These are phyloP conservation scores for Diaporthe velutina DNA, from an alignment of 2,329 filamentous ascomycete species.

Conservation along the genomic window DNA sequence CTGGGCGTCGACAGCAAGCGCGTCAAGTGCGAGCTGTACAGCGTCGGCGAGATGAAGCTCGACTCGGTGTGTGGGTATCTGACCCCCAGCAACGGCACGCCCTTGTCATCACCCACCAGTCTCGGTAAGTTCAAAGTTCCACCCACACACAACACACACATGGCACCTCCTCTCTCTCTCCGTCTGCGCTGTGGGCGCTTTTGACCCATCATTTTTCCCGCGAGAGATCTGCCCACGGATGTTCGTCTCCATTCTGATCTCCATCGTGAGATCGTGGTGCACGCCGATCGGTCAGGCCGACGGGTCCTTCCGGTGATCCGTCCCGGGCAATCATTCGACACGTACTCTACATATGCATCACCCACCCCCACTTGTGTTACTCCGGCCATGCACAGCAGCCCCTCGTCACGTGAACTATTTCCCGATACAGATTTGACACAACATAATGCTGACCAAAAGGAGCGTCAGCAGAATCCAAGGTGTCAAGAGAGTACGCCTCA, in stretches of 20 bases:
- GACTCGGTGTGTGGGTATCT: constrained; percentile 33
- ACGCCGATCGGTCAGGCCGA: constrained; percentile 1
- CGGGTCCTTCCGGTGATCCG: constrained; percentile 13
- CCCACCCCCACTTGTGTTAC: constrained; percentile 17
- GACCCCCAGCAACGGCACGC: constrained; percentile 29
- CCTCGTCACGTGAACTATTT: constrained; percentile 2
- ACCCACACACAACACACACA: not conserved
- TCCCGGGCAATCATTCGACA: not conserved
- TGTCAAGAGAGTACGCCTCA: constrained; percentile 29
- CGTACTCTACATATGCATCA: not conserved
- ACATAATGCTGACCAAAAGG: not conserved
- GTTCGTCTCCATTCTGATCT: constrained; percentile 3
- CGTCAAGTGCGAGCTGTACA: constrained; percentile 56
- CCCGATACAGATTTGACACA: not conserved
- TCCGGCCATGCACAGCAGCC: not conserved
- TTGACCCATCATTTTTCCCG: not conserved
- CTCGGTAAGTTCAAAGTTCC: constrained; percentile 33
- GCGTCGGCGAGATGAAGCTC: constrained; percentile 51
- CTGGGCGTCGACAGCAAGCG: constrained; percentile 51
- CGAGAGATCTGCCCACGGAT: constrained; percentile 19
- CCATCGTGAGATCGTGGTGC: constrained; percentile 2
- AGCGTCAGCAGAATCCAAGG: constrained; percentile 6
- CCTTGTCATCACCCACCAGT: constrained; percentile 39
- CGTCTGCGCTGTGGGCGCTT: not conserved
- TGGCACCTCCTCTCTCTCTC: not conserved